Percentiles rank a stretch among this genome's conserved stretches.
Conservation (phyloP, 2,329 filamentous ascomycete species). For the Sarocladiaceae sp. region DNA sequence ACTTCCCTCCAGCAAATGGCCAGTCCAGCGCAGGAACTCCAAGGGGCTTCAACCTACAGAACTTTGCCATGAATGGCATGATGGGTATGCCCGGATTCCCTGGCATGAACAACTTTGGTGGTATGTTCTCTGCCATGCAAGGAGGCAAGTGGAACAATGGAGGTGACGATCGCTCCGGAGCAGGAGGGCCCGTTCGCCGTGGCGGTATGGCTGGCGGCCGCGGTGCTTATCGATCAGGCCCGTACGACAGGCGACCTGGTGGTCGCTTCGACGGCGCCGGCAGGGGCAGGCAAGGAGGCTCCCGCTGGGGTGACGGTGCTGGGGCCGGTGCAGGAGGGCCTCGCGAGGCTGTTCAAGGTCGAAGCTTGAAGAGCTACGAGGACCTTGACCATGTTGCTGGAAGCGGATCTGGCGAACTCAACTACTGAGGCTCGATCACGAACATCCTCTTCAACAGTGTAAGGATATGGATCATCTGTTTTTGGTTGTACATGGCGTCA, state of each 20-base stretch:
- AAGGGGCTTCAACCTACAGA: constrained; percentile 83
- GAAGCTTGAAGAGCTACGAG: constrained; percentile 95
- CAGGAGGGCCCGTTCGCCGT: constrained; percentile 65
- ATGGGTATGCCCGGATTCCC: constrained; percentile 59
- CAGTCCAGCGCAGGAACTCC: constrained; percentile 80
- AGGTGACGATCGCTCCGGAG: constrained; percentile 56
- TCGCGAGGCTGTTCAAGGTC: constrained; percentile 84
- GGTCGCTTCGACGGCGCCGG: constrained; percentile 48
- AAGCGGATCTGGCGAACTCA: constrained; percentile 75
- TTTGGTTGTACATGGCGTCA: neutral
- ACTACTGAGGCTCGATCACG: constrained; percentile 66
- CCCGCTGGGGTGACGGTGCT: constrained; percentile 71
- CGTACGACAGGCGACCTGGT: constrained; percentile 66
- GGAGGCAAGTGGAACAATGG: constrained; percentile 47
- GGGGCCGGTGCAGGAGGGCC: constrained; percentile 77
- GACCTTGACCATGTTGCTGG: constrained; percentile 84
- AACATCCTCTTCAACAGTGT: neutral
- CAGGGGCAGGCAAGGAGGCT: constrained; percentile 45
- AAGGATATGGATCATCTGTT: neutral
- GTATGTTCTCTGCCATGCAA: constrained; percentile 51
- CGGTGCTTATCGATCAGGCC: constrained; percentile 61
- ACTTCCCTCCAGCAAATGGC: constrained; percentile 78
- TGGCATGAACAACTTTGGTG: constrained; percentile 40
- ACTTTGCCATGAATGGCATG: constrained; percentile 58
- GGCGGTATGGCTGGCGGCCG: constrained; percentile 51